Conservation (phyloP, 1,139 yeast species). For the Zygosaccharomyces pseudobailii region DNA sequence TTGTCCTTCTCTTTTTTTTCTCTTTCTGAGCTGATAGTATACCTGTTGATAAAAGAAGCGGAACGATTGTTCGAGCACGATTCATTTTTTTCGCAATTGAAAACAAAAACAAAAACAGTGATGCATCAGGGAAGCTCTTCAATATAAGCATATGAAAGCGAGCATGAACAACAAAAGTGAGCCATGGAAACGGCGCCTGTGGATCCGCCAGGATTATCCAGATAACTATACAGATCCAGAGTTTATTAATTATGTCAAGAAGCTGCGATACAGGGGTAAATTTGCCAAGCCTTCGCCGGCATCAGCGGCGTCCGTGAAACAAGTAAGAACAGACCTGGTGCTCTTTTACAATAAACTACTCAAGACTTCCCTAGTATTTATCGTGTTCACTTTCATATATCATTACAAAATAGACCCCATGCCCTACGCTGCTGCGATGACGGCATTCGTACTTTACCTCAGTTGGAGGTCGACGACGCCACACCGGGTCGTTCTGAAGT, state of each 20-base stretch:
- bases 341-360: slow-evolving; percentile 26
- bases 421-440: slow-evolving; percentile 15
- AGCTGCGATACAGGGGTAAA: slow-evolving; percentile 42
- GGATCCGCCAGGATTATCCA: slow-evolving; percentile 82
- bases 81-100: not conserved
- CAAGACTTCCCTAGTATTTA: slow-evolving; percentile 33
- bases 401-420: slow-evolving; percentile 26
- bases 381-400: slow-evolving; percentile 39
- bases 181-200: slow-evolving; percentile 78
- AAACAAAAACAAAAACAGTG: not conserved
- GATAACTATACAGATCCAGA: slow-evolving; percentile 85
- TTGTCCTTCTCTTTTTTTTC: too few relatives aligned
- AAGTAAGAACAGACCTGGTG: slow-evolving; percentile 44
- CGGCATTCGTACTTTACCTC: slow-evolving; percentile 9
- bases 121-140: not conserved
- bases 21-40: too few relatives aligned
- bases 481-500: slow-evolving; percentile 41
- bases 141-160: not conserved
- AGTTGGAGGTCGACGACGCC: slow-evolving; percentile 5
- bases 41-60: too few relatives aligned
- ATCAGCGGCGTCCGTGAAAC: slow-evolving; percentile 51
- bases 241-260: slow-evolving; percentile 74
- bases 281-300: slow-evolving; percentile 39
- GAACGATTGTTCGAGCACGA: too few relatives aligned
- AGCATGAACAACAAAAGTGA: not conserved